Evolutionary conservation across 2,329 filamentous ascomycete genomes (phyloP).

Genomic region (Fusarium robinianum): DNA sequence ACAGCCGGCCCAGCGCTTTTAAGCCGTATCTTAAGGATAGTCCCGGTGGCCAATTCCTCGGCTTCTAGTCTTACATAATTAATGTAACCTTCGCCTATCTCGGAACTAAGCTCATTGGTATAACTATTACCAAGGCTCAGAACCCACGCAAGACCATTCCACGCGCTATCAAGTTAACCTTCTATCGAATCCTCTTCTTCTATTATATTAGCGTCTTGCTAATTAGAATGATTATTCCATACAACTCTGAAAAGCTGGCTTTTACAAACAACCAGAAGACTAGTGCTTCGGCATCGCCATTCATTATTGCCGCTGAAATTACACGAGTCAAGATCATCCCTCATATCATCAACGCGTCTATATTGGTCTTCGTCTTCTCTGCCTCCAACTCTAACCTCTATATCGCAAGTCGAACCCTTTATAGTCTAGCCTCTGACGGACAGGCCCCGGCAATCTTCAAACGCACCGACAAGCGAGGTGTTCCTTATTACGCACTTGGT

Average conservation of each 20-base stretch:
- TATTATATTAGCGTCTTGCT: slow-evolving; percentile 46
- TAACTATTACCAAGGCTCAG: slow-evolving; percentile 43
- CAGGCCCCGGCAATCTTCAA: slow-evolving; percentile 39
- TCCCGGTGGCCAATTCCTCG: slow-evolving; percentile 47
- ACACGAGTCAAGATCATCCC: slow-evolving; percentile 66
- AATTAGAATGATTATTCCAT: slow-evolving; percentile 45
- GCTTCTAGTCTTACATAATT: slow-evolving; percentile 52
- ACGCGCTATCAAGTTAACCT: slow-evolving; percentile 40
- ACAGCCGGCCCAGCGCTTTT: too few species aligned
- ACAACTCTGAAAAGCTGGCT: slow-evolving; percentile 42
- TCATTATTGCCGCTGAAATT: slow-evolving; percentile 70
- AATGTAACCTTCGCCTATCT: slow-evolving; percentile 54
- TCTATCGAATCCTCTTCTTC: slow-evolving; percentile 45
- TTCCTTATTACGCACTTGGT: slow-evolving; percentile 45
- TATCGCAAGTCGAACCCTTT: slow-evolving; percentile 47
- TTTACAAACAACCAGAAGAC: slow-evolving; percentile 61
- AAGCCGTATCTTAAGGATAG: slow-evolving; percentile 18
- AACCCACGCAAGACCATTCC: slow-evolving; percentile 43
- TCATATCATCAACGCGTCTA: slow-evolving; percentile 71
- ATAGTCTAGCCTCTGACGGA: slow-evolving; percentile 40
- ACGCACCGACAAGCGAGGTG: slow-evolving; percentile 42
- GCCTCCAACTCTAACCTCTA: slow-evolving; percentile 47
- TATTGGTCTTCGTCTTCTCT: slow-evolving; percentile 75
- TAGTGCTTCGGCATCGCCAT: slow-evolving; percentile 64
- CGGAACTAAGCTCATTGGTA: slow-evolving; percentile 47